Base-by-base conservation (phyloP, 768 basidiomycete genomes). In the Kwoniella newhampshirensis region DNA sequence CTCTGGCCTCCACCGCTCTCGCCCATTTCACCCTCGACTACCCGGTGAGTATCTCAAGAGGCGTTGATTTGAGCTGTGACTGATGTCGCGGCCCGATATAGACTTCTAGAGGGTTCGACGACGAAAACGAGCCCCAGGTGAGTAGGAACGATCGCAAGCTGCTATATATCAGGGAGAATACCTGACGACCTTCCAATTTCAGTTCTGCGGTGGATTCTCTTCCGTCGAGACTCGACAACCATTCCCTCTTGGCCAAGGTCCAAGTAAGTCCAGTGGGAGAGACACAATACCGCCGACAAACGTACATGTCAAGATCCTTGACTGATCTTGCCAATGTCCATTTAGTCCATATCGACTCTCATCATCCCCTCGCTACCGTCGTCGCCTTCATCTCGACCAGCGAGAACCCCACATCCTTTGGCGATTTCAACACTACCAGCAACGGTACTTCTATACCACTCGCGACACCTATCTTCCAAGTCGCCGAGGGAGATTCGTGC, bases 21-120 rank as follows among this genome's bases (percentile, higher is more conserved):
- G 89, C 88, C 7, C 90, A 93, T 75, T 92, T 91, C 78, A 85
- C 87, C 63, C 79, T 91, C 40, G 82, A 86, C 66, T 91, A 83
- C 74, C 91, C 90, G 17, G 68, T 70, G 44, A 39, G 65, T 57
- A 15, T 4, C 21, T 12, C 5, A 25, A 25, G 30, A 50, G n/a
- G n/a, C n/a, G n/a, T n/a, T n/a, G n/a, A 18, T 32, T 15, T 8
- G 15, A 51, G 13, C 37, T 17, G n/a, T n/a, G 12, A 37, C 63
- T 53, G 28, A 50, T 53, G 17, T 25, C 40, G 25, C 18, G 17
- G 17, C 28, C 9, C 4, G 26, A 7, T 1, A 21, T 20, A 70
- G 66, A 63, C 79, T 0, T 85, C 88, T 11, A 81, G 90, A 44
- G 91, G 90, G 1, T 91, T 92, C 71, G 80, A 80, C 51, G 81